Evolutionary conservation across 176 grass and related monocot species (phyloP), one percentile per base, ranked within the genome.

Genomic region (Melocanna baccifera): DNA sequence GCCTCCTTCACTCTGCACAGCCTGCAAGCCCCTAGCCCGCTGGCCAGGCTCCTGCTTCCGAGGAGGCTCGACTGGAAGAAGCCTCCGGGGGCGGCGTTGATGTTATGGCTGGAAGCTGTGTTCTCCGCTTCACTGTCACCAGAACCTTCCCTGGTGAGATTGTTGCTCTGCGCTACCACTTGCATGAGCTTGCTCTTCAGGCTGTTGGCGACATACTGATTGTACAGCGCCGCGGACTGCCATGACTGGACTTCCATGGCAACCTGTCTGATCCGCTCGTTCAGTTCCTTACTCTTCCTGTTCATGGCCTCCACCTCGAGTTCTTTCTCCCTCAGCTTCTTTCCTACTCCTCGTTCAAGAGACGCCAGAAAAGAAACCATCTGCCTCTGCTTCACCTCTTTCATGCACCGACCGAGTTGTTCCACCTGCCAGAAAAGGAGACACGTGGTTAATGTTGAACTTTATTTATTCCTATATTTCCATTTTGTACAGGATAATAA

Each of bases 241-340:
- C 87, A 92, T 11, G 90, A 86, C 74, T 92, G 91, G 64, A 84
- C 84, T 23, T 89, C 80, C 70, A 81, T 52, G 42, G 87, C 83
- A 0, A 77, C 87, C 47, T 84, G 87, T 69, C 81, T 81, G 81
- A 90, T 92, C 81, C 84, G 87, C 32, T 89, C 84, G 2, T 81
- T 85, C 45, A 92, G 71, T 57, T 90, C 84, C 71, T 77, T 89
- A 46, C 85, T 84, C 76, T 81, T 92, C 71, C 57, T 89, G 78
- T 81, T 89, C 80, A 92, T 73, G 3, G 84, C 75, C 62, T 86
- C 87, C 28, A 84, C 71, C 76, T 92, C 84, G 1, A 89, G 70
- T 32, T 92, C 91, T 75, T 87, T 92, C 71, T 92, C 91, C 67
- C 52, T 39, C 62, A 86, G 87, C 74, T 86, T 89, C 79, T 88